These are phyloP conservation scores for Fusarium succisae DNA, from an alignment of 2,329 filamentous ascomycete species.

Conservation along the genomic window DNA sequence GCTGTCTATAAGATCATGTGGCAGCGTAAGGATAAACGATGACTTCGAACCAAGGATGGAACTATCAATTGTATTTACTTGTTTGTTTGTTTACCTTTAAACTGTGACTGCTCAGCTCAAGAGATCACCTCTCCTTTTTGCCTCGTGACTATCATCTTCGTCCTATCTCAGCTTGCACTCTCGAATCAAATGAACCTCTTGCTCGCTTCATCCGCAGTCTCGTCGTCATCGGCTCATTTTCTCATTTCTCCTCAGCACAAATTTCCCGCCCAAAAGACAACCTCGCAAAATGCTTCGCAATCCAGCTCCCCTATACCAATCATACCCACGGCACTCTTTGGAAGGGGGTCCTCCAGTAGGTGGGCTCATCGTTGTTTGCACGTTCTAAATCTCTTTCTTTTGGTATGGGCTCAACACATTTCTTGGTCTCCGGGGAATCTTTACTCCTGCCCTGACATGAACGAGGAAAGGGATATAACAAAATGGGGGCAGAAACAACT, in stretches of 20 bases:
- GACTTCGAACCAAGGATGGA: not conserved
- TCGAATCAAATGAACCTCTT: not conserved
- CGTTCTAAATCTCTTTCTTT: slow-evolving; percentile 45
- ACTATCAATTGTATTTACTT: slow-evolving; percentile 13
- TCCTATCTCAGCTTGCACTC: slow-evolving; percentile 2
- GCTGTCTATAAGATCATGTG: not conserved
- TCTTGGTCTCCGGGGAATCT: slow-evolving; percentile 43
- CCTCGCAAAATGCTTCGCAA: not conserved
- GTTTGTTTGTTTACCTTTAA: slow-evolving; percentile 25
- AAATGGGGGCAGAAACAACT: slow-evolving; percentile 39
- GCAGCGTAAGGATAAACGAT: not conserved
- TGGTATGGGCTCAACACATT: slow-evolving; percentile 39
- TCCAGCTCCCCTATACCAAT: slow-evolving; percentile 30
- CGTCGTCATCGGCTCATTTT: not conserved
- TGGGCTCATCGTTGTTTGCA: slow-evolving; percentile 44
- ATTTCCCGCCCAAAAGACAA: not conserved
- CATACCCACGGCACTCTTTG: slow-evolving; percentile 41
- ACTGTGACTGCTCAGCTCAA: slow-evolving; percentile 5
- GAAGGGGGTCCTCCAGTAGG: slow-evolving; percentile 31
- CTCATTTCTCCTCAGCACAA: not conserved
- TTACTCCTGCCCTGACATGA: slow-evolving; percentile 40
- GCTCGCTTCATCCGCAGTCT: slow-evolving; percentile 4
- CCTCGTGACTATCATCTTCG: not conserved
- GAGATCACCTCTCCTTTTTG: not conserved
- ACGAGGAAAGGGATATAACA: slow-evolving; percentile 43